Percentiles rank a stretch among this genome's conserved stretches.
Conservation (phyloP, 2,329 filamentous ascomycete genomes). For the Annulohypoxylon truncatum region DNA sequence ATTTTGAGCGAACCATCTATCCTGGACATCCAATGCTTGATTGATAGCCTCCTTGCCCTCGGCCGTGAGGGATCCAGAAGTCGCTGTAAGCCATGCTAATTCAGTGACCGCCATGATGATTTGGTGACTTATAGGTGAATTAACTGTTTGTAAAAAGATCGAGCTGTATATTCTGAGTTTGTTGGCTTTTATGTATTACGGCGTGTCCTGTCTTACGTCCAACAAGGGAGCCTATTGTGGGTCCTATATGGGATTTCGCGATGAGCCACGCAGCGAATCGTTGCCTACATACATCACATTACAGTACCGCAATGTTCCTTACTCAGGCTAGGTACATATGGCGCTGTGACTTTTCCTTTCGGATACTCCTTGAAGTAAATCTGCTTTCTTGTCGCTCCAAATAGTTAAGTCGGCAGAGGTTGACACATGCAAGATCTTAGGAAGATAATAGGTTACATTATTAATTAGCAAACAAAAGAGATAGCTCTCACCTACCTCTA, state of each 20-base stretch:
- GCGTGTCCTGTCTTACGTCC: background rate
- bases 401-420: background rate
- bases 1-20: slow-evolving; percentile 55
- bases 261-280: slow-evolving; percentile 4
- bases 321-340: background rate
- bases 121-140: background rate
- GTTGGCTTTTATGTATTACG: background rate
- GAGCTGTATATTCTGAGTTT: background rate
- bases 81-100: slow-evolving; percentile 45
- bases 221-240: background rate
- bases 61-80: slow-evolving; percentile 46
- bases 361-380: background rate
- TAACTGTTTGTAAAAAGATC: background rate
- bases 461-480: too few relatives aligned
- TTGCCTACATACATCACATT: background rate
- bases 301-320: background rate
- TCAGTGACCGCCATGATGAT: slow-evolving; percentile 43
- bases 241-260: background rate
- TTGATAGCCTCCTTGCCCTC: slow-evolving; percentile 52
- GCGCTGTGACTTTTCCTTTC: background rate
- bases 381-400: background rate
- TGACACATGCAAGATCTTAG: background rate
- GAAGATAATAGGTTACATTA: too few relatives aligned
- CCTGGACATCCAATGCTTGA: slow-evolving; percentile 52
- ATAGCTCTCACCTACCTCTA: too few relatives aligned